Evolutionary conservation across 257 asterid genomes (phyloP).

Genomic region (Rauvolfia tetraphylla): DNA sequence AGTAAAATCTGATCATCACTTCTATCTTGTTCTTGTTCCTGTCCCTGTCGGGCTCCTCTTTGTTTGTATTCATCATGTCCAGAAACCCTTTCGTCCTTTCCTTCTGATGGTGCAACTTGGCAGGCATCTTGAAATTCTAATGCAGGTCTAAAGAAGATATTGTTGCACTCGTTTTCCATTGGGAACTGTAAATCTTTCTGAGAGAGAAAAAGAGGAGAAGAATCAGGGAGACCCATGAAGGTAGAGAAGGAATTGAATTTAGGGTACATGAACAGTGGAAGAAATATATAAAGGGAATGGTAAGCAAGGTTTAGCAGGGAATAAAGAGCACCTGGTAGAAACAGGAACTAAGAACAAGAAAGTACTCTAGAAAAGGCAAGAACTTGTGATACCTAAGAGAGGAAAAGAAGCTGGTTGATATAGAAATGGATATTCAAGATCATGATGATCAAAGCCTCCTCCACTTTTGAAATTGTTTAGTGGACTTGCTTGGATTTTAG

Average conservation of each 20-base stretch:
- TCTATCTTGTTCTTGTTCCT: conserved; percentile 3
- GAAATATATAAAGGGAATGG: background rate
- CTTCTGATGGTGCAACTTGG: conserved; percentile 11
- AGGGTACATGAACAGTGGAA: background rate
- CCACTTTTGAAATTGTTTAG: conserved; percentile 14
- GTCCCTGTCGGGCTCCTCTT: background rate
- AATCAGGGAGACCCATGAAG: conserved; percentile 38
- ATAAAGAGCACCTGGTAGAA: conserved; percentile 10
- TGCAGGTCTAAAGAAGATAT: conserved; percentile 11
- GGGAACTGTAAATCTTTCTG: conserved; percentile 26
- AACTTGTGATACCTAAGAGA: conserved; percentile 12
- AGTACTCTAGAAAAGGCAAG: background rate
- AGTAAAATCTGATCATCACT: too few relatives aligned
- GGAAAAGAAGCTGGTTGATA: too few relatives aligned
- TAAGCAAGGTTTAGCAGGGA: background rate
- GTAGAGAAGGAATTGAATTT: background rate
- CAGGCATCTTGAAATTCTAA: conserved; percentile 10
- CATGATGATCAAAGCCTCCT: conserved; percentile 13
- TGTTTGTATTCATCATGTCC: conserved; percentile 7
- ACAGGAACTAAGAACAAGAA: conserved; percentile 12
- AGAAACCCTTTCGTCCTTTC: conserved; percentile 3
- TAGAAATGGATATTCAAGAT: conserved; percentile 5
- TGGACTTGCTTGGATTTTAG: conserved; percentile 21
- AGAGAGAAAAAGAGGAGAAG: conserved; percentile 9
- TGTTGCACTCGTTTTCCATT: conserved; percentile 28